These are phyloP conservation scores for Trichoderma harzianum DNA, from an alignment of 2,329 filamentous ascomycete species.

Conservation along the genomic window DNA sequence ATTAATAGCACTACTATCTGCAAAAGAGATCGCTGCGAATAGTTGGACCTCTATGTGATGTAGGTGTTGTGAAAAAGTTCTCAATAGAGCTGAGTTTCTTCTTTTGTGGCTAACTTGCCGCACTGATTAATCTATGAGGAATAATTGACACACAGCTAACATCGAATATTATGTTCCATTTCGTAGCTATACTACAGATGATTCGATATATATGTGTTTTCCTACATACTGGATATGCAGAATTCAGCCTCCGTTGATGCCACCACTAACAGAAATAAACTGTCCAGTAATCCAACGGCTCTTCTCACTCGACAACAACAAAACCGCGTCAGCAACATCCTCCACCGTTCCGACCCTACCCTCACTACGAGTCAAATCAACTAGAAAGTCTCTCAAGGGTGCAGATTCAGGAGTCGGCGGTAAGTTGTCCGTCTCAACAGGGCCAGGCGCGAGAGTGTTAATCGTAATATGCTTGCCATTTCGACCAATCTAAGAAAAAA, in stretches of 20 bases:
- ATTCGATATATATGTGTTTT: background rate
- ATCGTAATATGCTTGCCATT: conserved; percentile 30
- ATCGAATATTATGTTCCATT: background rate
- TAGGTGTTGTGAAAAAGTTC: too few relatives aligned
- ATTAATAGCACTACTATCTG: background rate
- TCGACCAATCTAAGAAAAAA: conserved; percentile 16
- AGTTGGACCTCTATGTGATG: background rate
- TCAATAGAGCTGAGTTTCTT: too few relatives aligned
- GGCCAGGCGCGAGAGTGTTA: conserved; percentile 39
- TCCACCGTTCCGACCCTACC: conserved; percentile 30
- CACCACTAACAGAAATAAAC: conserved; percentile 23
- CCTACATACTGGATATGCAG: background rate
- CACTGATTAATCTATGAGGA: too few relatives aligned
- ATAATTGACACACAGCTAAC: too few relatives aligned
- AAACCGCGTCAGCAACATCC: conserved; percentile 32
- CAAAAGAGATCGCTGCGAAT: too few relatives aligned
- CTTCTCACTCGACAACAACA: conserved; percentile 21
- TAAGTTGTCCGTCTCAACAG: conserved; percentile 32
- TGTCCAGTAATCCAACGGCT: conserved; percentile 23
- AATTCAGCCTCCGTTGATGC: conserved; percentile 16
- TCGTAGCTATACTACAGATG: background rate
- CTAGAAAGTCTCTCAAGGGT: conserved; percentile 17
- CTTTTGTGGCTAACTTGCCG: too few relatives aligned
- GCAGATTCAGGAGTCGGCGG: conserved; percentile 7
- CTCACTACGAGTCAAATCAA: conserved; percentile 29